Evolutionary conservation across 148 eudicot species (phyloP), one percentile per base, ranked within the genome.

Genomic region (Polygonum maritimum): DNA sequence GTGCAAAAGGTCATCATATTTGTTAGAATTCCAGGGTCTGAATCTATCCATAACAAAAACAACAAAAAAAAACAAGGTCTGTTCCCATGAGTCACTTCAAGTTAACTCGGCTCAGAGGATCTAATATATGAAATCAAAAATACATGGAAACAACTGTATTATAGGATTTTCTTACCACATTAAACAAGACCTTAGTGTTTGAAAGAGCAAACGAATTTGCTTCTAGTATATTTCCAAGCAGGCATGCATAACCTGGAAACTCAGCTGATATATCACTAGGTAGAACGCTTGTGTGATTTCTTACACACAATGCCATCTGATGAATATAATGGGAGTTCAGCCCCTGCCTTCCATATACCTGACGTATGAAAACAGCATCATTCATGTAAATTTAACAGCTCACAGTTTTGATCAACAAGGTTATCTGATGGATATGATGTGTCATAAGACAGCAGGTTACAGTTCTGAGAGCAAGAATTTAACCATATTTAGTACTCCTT

Each of bases 231-330:
- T 95, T 95, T 70, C 94, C 99, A 65, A 95, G 94, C 79, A 95
- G 95, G 82, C 96, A 92, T 7, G 99, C 99, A 87, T 87, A 92
- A 83, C 96, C 85, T 76, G 99, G 99, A 82, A 81, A 88, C 74
- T 88, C 96, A 47, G 79, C 54, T 80, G 96, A 88, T 74, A 87
- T 76, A 75, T 95, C 97, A 81, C 79, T 80, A 16, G 94, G 91
- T 54, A 95, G 89, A 81, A 79, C 80, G 82, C 88, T 82, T 31
- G 80, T 78, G 78, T 84, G 85, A 85, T 79, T 83, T 81, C 81
- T 85, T 74, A 89, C 86, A 76, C 84, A 84, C 65, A 83, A 47
- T 74, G 88, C 82, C 94, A 95, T 89, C 77, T 92, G 94, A 81
- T 83, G 91, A 67, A 90, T 73, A 84, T 92, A 95, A 76, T 90